Evolutionary conservation across 2,329 filamentous ascomycete genomes (phyloP), one percentile per base, ranked within the genome.

Genomic region (Elsinoe australis): DNA sequence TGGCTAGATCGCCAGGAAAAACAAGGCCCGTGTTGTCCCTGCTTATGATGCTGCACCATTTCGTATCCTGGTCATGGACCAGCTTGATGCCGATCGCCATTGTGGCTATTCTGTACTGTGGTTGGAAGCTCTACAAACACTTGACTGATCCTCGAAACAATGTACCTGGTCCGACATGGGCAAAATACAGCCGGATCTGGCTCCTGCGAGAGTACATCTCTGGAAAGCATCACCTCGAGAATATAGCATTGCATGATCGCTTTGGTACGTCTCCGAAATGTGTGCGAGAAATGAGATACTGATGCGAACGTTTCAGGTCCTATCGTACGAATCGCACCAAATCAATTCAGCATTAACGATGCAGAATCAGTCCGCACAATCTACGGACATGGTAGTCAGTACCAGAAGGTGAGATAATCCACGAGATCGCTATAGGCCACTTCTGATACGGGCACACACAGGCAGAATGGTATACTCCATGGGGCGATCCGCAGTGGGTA

Each of bases 261-360:
- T 35, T 18, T 15, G 33, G 33, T 35, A 35, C 15, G 15, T 5
- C 15, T n/a, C n/a, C n/a, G n/a, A 18, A 6, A 7, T 35, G 14
- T 10, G 5, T 8, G 4, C 15, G 5, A 18, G 4, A 7, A 18
- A 35, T 15, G 14, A 18, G 21, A 10, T 18, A n/a, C 5, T 7
- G 4, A 14, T 35, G 6, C 17, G 5, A 3, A 4, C 14, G 9
- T 18, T 18, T n/a, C 35, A 44, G 39, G 39, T 29, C 24, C 39
- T 3, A 3, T 44, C 18, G 39, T 44, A 3, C 22, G 39, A 8
- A 44, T 44, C n/a, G 39, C 21, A 9, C 39, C 39, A 9, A 44
- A 44, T 7, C 24, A 44, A 29, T 44, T 29, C 39, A 44, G 39
- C 19, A 14, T 44, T 5, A 32, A 44, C 14, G 39, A 44, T 15